Percentiles rank a stretch among this genome's conserved stretches.
phyloP scores from a whole-genome alignment of 2,329 filamentous ascomycete species.

The Dactylellina leptospora region DNA sequence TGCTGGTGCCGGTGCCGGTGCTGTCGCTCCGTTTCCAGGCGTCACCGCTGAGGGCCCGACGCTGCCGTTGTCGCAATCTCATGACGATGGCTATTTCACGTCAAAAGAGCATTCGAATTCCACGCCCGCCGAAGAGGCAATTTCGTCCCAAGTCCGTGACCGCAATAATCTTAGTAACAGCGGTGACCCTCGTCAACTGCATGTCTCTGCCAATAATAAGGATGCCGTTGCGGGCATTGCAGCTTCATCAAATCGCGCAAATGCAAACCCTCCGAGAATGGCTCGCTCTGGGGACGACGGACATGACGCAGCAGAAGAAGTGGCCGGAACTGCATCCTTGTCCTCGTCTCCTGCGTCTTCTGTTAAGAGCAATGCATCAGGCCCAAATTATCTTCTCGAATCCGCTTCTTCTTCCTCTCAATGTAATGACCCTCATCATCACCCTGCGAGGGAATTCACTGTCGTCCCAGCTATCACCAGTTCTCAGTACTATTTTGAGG shows the following conservation, averaged over 20 bases:
- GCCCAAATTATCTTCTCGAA: slow-evolving; percentile 43
- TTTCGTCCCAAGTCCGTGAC: slow-evolving; percentile 41
- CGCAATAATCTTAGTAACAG: slow-evolving; percentile 25
- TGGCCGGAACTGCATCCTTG: slow-evolving; percentile 26
- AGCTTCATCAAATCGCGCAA: slow-evolving; percentile 53
- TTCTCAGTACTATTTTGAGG: slow-evolving; percentile 25
- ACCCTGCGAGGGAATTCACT: slow-evolving; percentile 17
- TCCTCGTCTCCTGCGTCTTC: slow-evolving; percentile 47
- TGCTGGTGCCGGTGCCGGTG: no score
- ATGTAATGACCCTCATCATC: no score
- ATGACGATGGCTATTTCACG: slow-evolving; percentile 19
- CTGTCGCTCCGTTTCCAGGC: slow-evolving; percentile 1
- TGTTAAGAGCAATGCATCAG: slow-evolving; percentile 48
- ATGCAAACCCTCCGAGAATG: slow-evolving; percentile 39
- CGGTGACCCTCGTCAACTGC: slow-evolving; percentile 47
- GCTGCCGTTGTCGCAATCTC: neutral
- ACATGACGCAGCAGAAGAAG: slow-evolving; percentile 31
- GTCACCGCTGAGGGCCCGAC: neutral
- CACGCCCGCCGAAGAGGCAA: slow-evolving; percentile 34
- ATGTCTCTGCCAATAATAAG: slow-evolving; percentile 47
- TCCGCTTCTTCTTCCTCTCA: slow-evolving; percentile 8
- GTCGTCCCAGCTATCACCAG: slow-evolving; percentile 33
- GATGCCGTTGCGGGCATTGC: slow-evolving; percentile 38
- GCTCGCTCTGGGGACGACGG: slow-evolving; percentile 37
- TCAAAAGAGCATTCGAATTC: slow-evolving; percentile 6